These are phyloP conservation scores for Naganishia vaughanmartiniae DNA, from an alignment of 768 basidiomycete species.

Conservation along the genomic window DNA sequence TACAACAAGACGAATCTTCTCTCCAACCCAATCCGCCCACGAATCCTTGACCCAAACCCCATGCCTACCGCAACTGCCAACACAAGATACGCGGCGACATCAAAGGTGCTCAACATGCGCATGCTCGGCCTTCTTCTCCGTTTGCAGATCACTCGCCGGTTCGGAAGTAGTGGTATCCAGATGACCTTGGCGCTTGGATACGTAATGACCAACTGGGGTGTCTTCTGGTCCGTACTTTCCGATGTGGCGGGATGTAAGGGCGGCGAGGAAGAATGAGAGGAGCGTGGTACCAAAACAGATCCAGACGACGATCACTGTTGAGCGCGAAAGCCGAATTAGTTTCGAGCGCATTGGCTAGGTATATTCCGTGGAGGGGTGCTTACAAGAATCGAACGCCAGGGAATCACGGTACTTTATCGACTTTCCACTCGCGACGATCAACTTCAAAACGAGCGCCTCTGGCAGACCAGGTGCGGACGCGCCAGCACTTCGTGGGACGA, in stretches of 20 bases:
- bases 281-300: slow-evolving; percentile 27
- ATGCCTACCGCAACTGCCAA: neutral
- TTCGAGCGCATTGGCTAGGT: neutral
- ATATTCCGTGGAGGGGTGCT: neutral
- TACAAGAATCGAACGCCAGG: slow-evolving; percentile 26
- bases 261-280: slow-evolving; percentile 26
- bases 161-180: neutral
- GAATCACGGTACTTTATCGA: slow-evolving; percentile 25
- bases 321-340: neutral
- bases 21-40: neutral
- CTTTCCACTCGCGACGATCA: slow-evolving; percentile 19
- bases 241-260: slow-evolving; percentile 24
- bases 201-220: slow-evolving; percentile 22
- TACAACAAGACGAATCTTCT: neutral
- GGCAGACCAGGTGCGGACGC: slow-evolving; percentile 18
- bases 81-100: neutral
- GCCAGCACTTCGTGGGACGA: slow-evolving; percentile 25
- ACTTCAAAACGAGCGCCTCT: neutral
- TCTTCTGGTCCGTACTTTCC: slow-evolving; percentile 28
- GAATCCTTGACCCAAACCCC: neutral
- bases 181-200: slow-evolving; percentile 12
- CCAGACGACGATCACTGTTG: slow-evolving; percentile 28
- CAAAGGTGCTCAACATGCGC: slow-evolving; percentile 6
- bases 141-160: neutral
- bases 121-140: neutral